phyloP scores from a whole-genome alignment of 306 rosid genomes.

The Luffa acutangula region DNA sequence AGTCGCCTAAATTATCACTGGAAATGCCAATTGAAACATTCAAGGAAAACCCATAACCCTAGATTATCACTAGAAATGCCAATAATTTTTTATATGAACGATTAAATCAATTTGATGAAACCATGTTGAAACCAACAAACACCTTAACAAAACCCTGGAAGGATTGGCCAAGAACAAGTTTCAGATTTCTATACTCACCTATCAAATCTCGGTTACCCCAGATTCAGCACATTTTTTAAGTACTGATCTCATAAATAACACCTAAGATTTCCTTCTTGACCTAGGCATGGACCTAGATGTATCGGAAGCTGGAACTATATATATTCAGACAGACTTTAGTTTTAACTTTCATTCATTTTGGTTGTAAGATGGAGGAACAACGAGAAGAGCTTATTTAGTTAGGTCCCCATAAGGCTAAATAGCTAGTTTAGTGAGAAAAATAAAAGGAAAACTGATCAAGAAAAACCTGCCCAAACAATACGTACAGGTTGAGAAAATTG shows the following conservation, averaged over 20 bases:
- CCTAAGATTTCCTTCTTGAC: neutral
- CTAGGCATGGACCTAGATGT: neutral
- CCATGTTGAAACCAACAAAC: neutral
- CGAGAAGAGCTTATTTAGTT: neutral
- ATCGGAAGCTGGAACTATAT: neutral
- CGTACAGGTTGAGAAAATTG: slow-evolving; percentile 75
- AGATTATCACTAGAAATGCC: neutral
- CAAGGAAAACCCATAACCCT: neutral
- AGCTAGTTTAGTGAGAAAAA: neutral
- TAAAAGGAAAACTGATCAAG: neutral
- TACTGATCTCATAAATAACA: neutral
- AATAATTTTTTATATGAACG: neutral
- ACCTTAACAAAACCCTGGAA: neutral
- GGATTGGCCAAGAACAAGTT: neutral
- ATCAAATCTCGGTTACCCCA: neutral
- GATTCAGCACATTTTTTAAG: neutral
- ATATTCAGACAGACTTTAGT: neutral
- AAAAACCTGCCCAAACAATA: slow-evolving; percentile 16
- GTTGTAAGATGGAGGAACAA: neutral
- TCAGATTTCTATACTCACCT: neutral
- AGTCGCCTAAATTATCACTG: neutral
- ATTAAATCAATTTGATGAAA: neutral
- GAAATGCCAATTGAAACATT: neutral
- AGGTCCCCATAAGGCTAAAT: neutral
- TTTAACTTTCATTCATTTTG: neutral